phyloP scores from a whole-genome alignment of 805 yeast species.

The Hyphopichia homilentoma region DNA sequence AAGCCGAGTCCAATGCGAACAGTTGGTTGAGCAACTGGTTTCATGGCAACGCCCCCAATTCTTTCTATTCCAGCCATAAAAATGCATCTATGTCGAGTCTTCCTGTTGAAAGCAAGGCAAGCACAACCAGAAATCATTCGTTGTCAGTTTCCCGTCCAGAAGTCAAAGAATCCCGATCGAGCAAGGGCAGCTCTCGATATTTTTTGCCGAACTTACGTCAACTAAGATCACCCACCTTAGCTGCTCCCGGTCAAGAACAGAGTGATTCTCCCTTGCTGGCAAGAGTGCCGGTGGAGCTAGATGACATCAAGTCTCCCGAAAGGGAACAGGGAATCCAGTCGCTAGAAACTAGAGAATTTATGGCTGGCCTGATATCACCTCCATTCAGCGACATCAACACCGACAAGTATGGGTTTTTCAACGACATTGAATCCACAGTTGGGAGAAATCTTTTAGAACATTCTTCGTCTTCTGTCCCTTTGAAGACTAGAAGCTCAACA shows the following conservation, averaged over 20 bases:
- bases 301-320: conserved; percentile 32
- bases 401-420: conserved; percentile 50
- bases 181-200: too few species aligned
- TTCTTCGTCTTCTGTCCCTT: too few species aligned
- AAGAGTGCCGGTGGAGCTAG: conserved; percentile 13
- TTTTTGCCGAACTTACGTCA: too few species aligned
- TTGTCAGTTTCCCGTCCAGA: neutral
- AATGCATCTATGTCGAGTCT: too few species aligned
- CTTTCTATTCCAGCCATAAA: neutral
- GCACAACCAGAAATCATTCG: neutral
- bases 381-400: conserved; percentile 22
- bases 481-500: neutral
- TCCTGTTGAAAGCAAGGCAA: too few species aligned
- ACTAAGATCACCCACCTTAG: neutral
- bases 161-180: neutral
- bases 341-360: too few species aligned
- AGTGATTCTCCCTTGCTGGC: conserved; percentile 1
- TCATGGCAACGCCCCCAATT: too few species aligned
- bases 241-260: neutral
- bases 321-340: too few species aligned
- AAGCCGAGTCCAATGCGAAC: conserved; percentile 4
- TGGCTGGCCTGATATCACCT: too few species aligned
- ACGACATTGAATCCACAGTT: conserved; percentile 10
- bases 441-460: neutral
- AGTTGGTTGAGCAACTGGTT: conserved; percentile 13